Conservation (phyloP, 2,329 filamentous ascomycete genomes). For the Chalara sp. region DNA sequence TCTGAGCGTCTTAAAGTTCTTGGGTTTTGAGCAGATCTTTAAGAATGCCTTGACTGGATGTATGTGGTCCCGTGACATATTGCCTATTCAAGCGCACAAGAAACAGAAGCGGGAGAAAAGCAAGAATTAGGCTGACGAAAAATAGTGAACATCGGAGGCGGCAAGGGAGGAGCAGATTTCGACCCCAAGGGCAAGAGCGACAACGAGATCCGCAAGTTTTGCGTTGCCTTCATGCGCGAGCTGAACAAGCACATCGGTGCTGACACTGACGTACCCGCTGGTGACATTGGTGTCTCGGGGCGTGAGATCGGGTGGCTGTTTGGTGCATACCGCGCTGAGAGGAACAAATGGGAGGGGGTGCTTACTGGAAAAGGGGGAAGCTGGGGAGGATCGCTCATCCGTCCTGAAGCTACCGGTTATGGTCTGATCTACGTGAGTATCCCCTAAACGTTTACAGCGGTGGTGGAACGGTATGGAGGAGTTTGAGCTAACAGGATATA, state of each 20-base stretch:
- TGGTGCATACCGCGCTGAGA: constrained; percentile 82
- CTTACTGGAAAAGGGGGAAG: constrained; percentile 89
- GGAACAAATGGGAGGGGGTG: constrained; percentile 91
- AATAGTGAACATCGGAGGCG: constrained; percentile 86
- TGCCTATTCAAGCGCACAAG: too few relatives aligned
- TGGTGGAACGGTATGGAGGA: not conserved
- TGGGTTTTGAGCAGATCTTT: constrained; percentile 99
- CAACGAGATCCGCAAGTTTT: constrained; percentile 96
- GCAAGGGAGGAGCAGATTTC: constrained; percentile 96
- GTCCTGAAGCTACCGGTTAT: constrained; percentile 94
- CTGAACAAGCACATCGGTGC: constrained; percentile 93
- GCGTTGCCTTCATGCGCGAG: constrained; percentile 92
- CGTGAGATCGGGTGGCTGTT: constrained; percentile 95
- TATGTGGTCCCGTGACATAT: constrained; percentile 41
- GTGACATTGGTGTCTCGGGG: constrained; percentile 89
- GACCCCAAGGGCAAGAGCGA: constrained; percentile 98
- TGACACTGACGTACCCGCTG: constrained; percentile 92
- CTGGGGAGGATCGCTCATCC: constrained; percentile 92
- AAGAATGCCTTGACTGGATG: constrained; percentile 97
- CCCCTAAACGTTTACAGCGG: not conserved
- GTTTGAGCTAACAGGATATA: constrained; percentile 21
- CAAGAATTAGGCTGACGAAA: constrained; percentile 4
- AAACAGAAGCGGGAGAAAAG: not conserved
- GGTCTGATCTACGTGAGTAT: constrained; percentile 76
- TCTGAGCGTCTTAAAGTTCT: constrained; percentile 81